Conservation (phyloP, 148 eudicot genomes). For the Pouteria glomerata region DNA sequence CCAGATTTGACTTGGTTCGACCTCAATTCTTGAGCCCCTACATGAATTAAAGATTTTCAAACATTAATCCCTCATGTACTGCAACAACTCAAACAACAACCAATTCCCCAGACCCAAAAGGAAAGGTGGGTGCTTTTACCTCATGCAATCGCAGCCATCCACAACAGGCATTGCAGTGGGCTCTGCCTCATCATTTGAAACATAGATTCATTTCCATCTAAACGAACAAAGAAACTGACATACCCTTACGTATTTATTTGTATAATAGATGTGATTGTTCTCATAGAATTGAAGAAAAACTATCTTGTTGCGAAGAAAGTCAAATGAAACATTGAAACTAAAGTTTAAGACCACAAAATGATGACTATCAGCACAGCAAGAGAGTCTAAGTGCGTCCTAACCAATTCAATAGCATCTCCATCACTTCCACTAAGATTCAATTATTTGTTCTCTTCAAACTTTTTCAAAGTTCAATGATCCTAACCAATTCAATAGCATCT, state of each 20-base stretch:
- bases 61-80: neutral
- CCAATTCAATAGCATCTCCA: neutral
- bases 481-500: neutral
- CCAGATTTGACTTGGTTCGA: neutral
- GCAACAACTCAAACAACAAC: neutral
- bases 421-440: neutral
- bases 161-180: neutral
- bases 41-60: neutral
- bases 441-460: neutral
- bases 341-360: no score
- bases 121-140: neutral
- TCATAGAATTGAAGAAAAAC: no score
- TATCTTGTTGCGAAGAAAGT: no score
- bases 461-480: no score
- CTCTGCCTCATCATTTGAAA: slow-evolving; percentile 2
- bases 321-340: no score
- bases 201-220: neutral
- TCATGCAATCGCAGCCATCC: slow-evolving; percentile 3
- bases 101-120: neutral
- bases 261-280: no score
- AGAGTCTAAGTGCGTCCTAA: no score
- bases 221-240: no score
- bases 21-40: neutral
- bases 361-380: no score
- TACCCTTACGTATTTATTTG: no score